A percentile compares a stretch with the other conserved stretches of the same genome.
These are phyloP conservation scores for Breynia disticha DNA, from an alignment of 441 rosid species.

Conservation along the genomic window DNA sequence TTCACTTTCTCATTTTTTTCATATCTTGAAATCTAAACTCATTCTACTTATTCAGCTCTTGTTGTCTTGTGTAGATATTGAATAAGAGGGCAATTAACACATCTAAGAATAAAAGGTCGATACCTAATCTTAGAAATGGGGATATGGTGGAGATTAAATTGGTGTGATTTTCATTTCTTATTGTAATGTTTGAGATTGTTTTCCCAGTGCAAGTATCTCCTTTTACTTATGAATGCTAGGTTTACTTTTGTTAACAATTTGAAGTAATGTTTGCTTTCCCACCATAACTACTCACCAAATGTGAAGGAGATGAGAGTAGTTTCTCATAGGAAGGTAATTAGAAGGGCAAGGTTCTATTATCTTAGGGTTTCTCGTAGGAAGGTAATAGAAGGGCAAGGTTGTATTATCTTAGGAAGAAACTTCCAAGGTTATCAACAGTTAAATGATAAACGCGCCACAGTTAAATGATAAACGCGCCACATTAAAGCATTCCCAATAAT, in stretches of 20 bases:
- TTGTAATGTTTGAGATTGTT: constrained; percentile 42
- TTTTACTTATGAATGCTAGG: not conserved
- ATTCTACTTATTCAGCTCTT: no score
- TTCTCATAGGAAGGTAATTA: constrained; percentile 67
- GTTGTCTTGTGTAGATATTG: constrained; percentile 43
- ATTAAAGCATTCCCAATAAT: no score
- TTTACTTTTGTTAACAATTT: no score
- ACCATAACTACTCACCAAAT: constrained; percentile 67
- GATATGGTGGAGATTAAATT: constrained; percentile 65
- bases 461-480: no score
- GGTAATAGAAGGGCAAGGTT: constrained; percentile 86
- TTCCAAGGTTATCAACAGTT: constrained; percentile 87
- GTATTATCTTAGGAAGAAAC: constrained; percentile 81
- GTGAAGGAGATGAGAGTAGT: constrained; percentile 70
- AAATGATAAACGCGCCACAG: constrained; percentile 34
- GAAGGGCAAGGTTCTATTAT: constrained; percentile 88
- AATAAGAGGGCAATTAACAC: constrained; percentile 68
- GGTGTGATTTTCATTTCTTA: constrained; percentile 26
- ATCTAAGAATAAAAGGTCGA: constrained; percentile 45
- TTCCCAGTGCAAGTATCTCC: constrained; percentile 73
- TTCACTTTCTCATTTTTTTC: no score
- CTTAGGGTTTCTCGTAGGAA: constrained; percentile 61
- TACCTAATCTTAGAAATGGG: constrained; percentile 71
- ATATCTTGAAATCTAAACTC: no score
- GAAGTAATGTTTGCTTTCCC: not conserved